These are phyloP conservation scores for Nemania abortiva DNA, from an alignment of 2,329 filamentous ascomycete genomes.

Conservation along the genomic window DNA sequence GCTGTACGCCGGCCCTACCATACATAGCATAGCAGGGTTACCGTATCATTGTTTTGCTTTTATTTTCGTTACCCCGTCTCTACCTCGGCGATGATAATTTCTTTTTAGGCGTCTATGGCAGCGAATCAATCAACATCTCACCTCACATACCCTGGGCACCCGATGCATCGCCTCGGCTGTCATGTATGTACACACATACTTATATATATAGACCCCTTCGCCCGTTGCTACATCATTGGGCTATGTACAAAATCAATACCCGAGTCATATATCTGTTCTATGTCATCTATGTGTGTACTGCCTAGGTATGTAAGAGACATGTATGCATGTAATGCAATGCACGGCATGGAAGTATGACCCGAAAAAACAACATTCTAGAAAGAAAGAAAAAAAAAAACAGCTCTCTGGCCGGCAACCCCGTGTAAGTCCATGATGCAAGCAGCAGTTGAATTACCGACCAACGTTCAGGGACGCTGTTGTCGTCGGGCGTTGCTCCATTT, in stretches of 20 bases:
- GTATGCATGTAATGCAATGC: slow-evolving; percentile 1
- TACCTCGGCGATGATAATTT: slow-evolving; percentile 21
- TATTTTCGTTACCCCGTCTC: slow-evolving; percentile 1
- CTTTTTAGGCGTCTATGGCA: slow-evolving; percentile 11
- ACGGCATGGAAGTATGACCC: neutral
- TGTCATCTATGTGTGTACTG: neutral
- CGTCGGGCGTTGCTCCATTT: slow-evolving; percentile 31
- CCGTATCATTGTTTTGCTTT: neutral
- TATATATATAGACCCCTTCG: neutral
- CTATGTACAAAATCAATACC: neutral
- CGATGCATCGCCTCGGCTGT: neutral
- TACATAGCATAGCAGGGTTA: neutral
- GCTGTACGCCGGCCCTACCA: neutral
- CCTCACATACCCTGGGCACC: neutral
- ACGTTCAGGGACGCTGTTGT: slow-evolving; percentile 9
- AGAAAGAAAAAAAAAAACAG: slow-evolving; percentile 3
- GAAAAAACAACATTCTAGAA: slow-evolving; percentile 20
- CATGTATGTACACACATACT: neutral
- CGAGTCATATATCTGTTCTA: slow-evolving; percentile 1
- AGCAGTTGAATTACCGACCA: neutral
- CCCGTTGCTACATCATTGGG: slow-evolving; percentile 1
- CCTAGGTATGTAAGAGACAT: neutral
- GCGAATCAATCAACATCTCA: slow-evolving; percentile 13
- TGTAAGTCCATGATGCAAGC: slow-evolving; percentile 21
- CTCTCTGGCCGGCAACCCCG: slow-evolving; percentile 34